A percentile compares a stretch with the other conserved stretches of the same genome.
These are phyloP conservation scores for Zygosaccharomyces pseudorouxii DNA, from an alignment of 805 yeast species.

Conservation along the genomic window DNA sequence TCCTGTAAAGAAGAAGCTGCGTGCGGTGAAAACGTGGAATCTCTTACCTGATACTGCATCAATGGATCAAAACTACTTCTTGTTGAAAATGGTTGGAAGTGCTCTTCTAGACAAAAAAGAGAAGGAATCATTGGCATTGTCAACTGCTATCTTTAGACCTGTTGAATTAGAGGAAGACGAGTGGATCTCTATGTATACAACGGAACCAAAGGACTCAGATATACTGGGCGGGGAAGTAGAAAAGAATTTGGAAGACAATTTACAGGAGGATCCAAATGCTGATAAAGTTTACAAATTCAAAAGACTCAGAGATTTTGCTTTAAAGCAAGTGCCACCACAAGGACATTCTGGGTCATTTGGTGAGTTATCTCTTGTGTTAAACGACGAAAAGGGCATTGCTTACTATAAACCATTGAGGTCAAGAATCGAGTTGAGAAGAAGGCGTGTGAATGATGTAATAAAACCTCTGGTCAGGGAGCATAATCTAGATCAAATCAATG, in stretches of 20 bases:
- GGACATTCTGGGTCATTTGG: constrained; percentile 28
- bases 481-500: constrained; percentile 51
- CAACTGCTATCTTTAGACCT: constrained; percentile 68
- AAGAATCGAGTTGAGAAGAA: constrained; percentile 74
- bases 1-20: constrained; percentile 69
- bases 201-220: constrained; percentile 42
- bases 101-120: constrained; percentile 41
- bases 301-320: constrained; percentile 76
- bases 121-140: constrained; percentile 36
- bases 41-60: constrained; percentile 87
- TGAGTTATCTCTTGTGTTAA: constrained; percentile 66
- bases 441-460: constrained; percentile 55
- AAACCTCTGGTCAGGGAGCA: constrained; percentile 46
- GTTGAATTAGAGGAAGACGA: constrained; percentile 64
- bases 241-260: constrained; percentile 28
- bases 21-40: constrained; percentile 74
- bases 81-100: constrained; percentile 56
- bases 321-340: constrained; percentile 43
- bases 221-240: constrained; percentile 41
- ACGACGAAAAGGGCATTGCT: constrained; percentile 52
- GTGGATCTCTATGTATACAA: constrained; percentile 68
- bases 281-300: constrained; percentile 51
- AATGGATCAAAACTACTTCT: constrained; percentile 70
- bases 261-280: constrained; percentile 41
- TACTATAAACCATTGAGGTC: constrained; percentile 75